Percentiles rank a stretch among this genome's conserved stretches.
Conservation (phyloP, 2,329 filamentous ascomycete genomes). For the Neocatenulostroma microsporum region DNA sequence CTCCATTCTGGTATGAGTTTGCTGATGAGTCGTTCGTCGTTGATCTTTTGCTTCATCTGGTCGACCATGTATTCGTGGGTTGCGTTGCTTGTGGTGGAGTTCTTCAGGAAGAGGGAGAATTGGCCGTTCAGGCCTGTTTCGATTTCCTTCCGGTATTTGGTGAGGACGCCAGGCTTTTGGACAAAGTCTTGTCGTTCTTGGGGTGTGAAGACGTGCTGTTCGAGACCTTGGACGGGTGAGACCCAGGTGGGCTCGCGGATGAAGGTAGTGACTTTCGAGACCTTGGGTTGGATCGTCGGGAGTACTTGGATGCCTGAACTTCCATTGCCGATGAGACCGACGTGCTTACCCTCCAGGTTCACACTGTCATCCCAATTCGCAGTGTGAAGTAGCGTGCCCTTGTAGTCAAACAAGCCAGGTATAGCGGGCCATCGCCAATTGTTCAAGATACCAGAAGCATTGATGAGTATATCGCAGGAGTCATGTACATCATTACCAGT, state of each 20-base stretch:
- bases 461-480: conserved; percentile 32
- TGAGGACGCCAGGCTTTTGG: conserved; percentile 33
- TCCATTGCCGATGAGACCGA: conserved; percentile 29
- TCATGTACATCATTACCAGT: conserved; percentile 12
- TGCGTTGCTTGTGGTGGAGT: conserved; percentile 33
- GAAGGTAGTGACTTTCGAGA: conserved; percentile 28
- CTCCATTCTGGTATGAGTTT: conserved; percentile 12
- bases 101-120: conserved; percentile 42
- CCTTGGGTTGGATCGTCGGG: conserved; percentile 28
- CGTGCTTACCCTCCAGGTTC: conserved; percentile 21
- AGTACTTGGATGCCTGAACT: conserved; percentile 34
- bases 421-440: conserved; percentile 31
- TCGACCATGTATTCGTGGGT: conserved; percentile 35
- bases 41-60: conserved; percentile 33
- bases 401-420: conserved; percentile 27
- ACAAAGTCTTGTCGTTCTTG: conserved; percentile 38
- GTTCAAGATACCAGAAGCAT: conserved; percentile 17
- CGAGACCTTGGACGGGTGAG: conserved; percentile 16
- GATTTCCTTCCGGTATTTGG: conserved; percentile 38
- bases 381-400: conserved; percentile 30
- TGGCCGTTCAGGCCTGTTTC: conserved; percentile 41
- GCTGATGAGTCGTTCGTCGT: conserved; percentile 8
- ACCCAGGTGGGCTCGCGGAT: conserved; percentile 36
- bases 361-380: conserved; percentile 26
- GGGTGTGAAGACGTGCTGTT: conserved; percentile 35